Evolutionary conservation across 179 eudicot species (phyloP).

Genomic region (Spergularia azorica): DNA sequence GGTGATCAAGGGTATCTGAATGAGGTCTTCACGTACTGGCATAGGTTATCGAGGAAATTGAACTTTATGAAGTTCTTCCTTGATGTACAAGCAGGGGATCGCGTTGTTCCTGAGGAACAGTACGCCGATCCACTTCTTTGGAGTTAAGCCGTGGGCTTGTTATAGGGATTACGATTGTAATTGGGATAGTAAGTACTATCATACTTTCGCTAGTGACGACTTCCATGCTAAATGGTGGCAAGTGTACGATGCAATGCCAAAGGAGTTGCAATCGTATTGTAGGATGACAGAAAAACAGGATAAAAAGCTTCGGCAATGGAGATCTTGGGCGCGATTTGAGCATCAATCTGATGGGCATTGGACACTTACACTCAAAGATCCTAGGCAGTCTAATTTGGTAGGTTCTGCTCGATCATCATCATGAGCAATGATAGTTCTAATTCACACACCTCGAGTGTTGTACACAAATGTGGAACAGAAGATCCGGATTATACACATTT

Average conservation of each 20-base stretch:
- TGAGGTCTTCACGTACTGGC: slow-evolving; percentile 77
- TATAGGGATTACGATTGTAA: slow-evolving; percentile 65
- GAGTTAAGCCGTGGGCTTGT: slow-evolving; percentile 78
- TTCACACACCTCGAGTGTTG: no score
- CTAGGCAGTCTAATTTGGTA: slow-evolving; percentile 30
- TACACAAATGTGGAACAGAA: no score
- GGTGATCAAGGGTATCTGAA: slow-evolving; percentile 80
- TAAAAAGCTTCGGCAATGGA: slow-evolving; percentile 26
- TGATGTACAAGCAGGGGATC: not conserved
- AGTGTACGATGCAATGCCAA: slow-evolving; percentile 54
- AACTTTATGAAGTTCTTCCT: slow-evolving; percentile 45
- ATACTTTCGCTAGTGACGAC: slow-evolving; percentile 45
- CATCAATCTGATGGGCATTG: slow-evolving; percentile 45
- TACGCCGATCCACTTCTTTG: slow-evolving; percentile 64
- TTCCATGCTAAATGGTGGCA: slow-evolving; percentile 60
- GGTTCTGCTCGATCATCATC: not conserved
- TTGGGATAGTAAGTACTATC: slow-evolving; percentile 45
- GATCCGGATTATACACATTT: no score
- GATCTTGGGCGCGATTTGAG: slow-evolving; percentile 35
- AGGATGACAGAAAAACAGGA: slow-evolving; percentile 34
- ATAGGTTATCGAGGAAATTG: slow-evolving; percentile 39
- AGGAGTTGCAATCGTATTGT: slow-evolving; percentile 44
- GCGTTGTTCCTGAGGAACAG: slow-evolving; percentile 27
- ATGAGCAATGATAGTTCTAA: not conserved
- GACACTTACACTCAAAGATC: slow-evolving; percentile 54